A percentile compares a stretch with the other conserved stretches of the same genome.
Conservation (phyloP, 441 rosid species). For the Pelargonium citronellum region DNA sequence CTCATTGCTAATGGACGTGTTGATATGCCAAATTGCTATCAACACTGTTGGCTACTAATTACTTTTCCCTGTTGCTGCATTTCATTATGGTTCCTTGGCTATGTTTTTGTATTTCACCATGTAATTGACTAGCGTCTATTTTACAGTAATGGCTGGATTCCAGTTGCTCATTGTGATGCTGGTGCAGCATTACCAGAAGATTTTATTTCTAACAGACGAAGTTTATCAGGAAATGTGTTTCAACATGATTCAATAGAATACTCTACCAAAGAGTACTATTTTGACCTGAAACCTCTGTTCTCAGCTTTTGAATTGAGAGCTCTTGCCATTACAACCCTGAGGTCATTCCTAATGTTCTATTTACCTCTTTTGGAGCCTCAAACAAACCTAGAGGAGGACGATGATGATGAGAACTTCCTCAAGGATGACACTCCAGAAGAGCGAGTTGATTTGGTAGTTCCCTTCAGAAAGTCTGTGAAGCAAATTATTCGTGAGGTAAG, state of each 20-base stretch:
- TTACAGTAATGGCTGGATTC: constrained; percentile 47
- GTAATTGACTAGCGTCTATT: constrained; percentile 19
- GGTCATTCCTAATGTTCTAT: constrained; percentile 73
- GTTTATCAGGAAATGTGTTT: constrained; percentile 35
- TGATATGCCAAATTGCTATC: neutral
- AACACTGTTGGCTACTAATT: neutral
- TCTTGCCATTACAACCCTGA: constrained; percentile 69
- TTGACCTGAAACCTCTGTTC: constrained; percentile 66
- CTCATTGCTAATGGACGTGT: neutral
- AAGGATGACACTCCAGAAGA: constrained; percentile 40
- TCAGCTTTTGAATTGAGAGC: constrained; percentile 78
- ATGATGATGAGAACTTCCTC: constrained; percentile 48
- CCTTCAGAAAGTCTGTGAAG: constrained; percentile 74
- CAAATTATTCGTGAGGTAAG: constrained; percentile 85
- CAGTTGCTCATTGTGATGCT: constrained; percentile 83
- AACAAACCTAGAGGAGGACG: constrained; percentile 44
- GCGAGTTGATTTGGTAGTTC: constrained; percentile 61
- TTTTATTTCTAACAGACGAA: constrained; percentile 41
- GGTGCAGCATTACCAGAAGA: constrained; percentile 57
- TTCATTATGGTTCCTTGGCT: neutral
- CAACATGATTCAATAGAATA: constrained; percentile 40
- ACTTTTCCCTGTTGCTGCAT: neutral
- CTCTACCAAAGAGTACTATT: constrained; percentile 56
- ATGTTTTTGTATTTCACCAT: neutral
- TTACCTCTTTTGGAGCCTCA: constrained; percentile 88